Conservation (phyloP, 257 asterid genomes). For the Catharanthus roseus region DNA sequence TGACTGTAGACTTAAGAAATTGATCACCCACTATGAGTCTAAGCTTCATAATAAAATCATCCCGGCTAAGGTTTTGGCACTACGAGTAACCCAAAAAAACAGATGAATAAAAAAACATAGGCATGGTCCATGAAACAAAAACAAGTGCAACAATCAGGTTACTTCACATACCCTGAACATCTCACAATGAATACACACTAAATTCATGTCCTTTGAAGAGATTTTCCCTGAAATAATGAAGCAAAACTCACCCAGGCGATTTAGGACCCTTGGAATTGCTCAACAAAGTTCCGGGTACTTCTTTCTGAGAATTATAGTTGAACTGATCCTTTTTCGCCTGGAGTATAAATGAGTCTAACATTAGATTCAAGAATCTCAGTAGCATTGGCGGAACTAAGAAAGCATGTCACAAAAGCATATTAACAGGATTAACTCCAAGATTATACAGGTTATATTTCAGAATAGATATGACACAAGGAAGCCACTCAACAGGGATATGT, state of each 20-base stretch:
- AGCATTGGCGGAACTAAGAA: neutral
- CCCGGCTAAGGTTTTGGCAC: constrained; percentile 30
- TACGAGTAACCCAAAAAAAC: constrained; percentile 8
- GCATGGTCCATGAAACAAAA: neutral
- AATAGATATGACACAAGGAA: neutral
- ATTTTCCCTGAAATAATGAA: constrained; percentile 26
- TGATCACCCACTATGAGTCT: constrained; percentile 34
- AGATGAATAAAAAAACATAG: neutral
- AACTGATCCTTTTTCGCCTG: constrained; percentile 18
- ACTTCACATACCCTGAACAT: constrained; percentile 30
- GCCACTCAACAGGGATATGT: neutral
- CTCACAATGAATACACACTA: constrained; percentile 25
- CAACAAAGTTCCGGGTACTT: constrained; percentile 18
- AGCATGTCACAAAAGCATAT: neutral
- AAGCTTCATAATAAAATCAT: constrained; percentile 29
- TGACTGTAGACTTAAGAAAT: constrained; percentile 27
- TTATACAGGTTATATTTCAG: neutral
- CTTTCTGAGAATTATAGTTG: constrained; percentile 12
- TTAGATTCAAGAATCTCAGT: constrained; percentile 9
- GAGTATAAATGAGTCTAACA: neutral
- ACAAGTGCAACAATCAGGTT: neutral
- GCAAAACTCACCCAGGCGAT: constrained; percentile 42
- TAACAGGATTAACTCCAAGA: neutral
- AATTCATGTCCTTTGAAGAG: constrained; percentile 22
- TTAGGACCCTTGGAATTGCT: constrained; percentile 25